A percentile compares a stretch with the other conserved stretches of the same genome.
Conservation (phyloP, 805 yeast genomes). For the Candida ortonii region DNA sequence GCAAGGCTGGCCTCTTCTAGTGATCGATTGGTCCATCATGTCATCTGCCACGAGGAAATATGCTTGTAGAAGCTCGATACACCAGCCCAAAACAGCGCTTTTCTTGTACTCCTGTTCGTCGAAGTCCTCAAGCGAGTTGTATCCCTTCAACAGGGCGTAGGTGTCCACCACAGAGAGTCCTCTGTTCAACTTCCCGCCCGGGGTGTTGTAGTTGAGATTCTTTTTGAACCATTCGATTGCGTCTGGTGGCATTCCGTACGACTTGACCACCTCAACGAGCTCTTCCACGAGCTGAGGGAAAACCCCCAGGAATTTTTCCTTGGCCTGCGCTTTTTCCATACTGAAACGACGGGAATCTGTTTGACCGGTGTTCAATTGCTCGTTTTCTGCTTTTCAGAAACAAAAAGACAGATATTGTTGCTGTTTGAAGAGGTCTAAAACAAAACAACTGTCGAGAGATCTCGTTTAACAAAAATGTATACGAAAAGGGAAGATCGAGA, state of each 20-base stretch:
- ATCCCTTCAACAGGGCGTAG: conserved; percentile 72
- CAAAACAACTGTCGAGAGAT: no score
- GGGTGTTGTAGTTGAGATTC: conserved; percentile 78
- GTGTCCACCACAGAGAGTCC: conserved; percentile 96
- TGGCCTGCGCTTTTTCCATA: conserved; percentile 40
- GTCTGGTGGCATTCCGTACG: conserved; percentile 79
- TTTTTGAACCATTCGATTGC: conserved; percentile 83
- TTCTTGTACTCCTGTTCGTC: conserved; percentile 69
- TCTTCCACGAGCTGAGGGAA: conserved; percentile 82
- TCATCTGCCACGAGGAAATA: conserved; percentile 97
- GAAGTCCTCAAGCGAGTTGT: conserved; percentile 56
- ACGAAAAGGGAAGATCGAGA: conserved; percentile 6
- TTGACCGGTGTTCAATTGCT: conserved; percentile 2
- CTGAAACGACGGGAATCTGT: not conserved
- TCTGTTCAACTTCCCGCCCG: conserved; percentile 95
- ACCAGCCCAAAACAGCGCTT: conserved; percentile 92
- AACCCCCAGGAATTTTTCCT: conserved; percentile 56
- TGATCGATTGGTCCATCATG: conserved; percentile 95
- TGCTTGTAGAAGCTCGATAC: conserved; percentile 91
- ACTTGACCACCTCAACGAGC: conserved; percentile 54
- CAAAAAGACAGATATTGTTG: not conserved
- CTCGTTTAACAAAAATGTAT: no score
- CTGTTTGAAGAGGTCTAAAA: no score
- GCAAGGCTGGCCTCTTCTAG: conserved; percentile 98
- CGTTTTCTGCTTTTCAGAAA: conserved; percentile 4